These are phyloP conservation scores for Sporisorium scitamineum DNA, from an alignment of 1,284 basidiomycete genomes.

Conservation along the genomic window DNA sequence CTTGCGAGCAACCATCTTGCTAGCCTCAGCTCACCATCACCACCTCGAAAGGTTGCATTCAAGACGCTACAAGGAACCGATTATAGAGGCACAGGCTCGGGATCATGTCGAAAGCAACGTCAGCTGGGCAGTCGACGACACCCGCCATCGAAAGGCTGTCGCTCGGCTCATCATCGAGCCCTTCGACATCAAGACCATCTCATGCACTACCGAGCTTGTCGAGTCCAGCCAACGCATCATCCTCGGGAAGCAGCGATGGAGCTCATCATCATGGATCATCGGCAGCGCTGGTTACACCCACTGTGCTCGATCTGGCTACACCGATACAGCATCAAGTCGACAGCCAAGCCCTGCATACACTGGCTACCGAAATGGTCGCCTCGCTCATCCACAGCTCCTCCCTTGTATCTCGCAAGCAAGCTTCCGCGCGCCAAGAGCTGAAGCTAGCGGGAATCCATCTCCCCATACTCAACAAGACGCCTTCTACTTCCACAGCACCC, in stretches of 20 bases:
- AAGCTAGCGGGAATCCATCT: conserved; percentile 33
- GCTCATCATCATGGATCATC: conserved; percentile 18
- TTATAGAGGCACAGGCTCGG: not conserved
- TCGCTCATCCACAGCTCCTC: conserved; percentile 48
- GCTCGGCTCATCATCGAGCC: conserved; percentile 31
- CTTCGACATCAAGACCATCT: conserved; percentile 26
- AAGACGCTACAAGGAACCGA: not conserved
- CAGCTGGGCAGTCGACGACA: conserved; percentile 13
- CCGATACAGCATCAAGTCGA: conserved; percentile 74
- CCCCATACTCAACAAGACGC: conserved; percentile 4
- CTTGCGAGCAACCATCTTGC: too few species aligned
- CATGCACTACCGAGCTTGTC: conserved; percentile 39
- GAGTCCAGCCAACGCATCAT: conserved; percentile 4
- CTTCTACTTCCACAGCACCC: conserved; percentile 6
- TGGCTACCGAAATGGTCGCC: conserved; percentile 79
- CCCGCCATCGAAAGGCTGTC: conserved; percentile 40
- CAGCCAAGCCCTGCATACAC: conserved; percentile 82
- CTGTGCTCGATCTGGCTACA: conserved; percentile 68
- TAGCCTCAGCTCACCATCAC: not conserved
- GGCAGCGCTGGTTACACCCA: conserved; percentile 37
- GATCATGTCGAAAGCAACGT: conserved; percentile 33
- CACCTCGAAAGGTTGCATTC: not conserved
- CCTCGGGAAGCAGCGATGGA: conserved; percentile 14
- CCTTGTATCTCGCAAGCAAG: conserved; percentile 71
- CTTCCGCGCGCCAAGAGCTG: conserved; percentile 71